phyloP scores from a whole-genome alignment of 208 protist species.

The Leishmania amazonensis region DNA sequence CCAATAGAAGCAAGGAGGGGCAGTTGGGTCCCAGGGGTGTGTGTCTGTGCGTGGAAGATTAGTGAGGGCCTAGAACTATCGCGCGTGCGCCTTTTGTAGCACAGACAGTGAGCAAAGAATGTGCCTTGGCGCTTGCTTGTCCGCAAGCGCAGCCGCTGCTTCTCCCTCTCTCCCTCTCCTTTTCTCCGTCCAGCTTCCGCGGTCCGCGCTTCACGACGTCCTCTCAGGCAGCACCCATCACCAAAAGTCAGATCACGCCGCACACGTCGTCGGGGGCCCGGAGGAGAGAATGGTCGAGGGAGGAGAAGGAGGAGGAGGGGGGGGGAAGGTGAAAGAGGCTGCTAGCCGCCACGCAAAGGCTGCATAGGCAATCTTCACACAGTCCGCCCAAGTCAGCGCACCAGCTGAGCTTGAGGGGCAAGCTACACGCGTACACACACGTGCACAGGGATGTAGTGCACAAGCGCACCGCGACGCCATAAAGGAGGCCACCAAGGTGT shows the following conservation, averaged over 20 bases:
- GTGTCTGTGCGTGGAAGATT: neutral
- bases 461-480: neutral
- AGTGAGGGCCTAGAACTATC: neutral
- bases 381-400: neutral
- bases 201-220: neutral
- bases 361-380: neutral
- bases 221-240: neutral
- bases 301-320: neutral
- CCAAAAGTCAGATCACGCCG: neutral
- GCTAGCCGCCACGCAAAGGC: neutral
- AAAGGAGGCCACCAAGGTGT: neutral
- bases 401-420: neutral
- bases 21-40: neutral
- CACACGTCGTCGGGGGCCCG: neutral
- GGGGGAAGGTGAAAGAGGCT: neutral
- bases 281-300: neutral
- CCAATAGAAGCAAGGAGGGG: neutral
- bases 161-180: neutral
- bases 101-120: neutral
- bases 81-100: neutral
- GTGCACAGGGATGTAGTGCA: neutral
- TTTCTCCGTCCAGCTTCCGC: neutral
- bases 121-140: neutral
- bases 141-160: neutral
- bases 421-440: constrained; percentile 2